Evolutionary conservation across 768 basidiomycete species (phyloP), one percentile per base, ranked within the genome.

Genomic region (Amylocystis lapponica): DNA sequence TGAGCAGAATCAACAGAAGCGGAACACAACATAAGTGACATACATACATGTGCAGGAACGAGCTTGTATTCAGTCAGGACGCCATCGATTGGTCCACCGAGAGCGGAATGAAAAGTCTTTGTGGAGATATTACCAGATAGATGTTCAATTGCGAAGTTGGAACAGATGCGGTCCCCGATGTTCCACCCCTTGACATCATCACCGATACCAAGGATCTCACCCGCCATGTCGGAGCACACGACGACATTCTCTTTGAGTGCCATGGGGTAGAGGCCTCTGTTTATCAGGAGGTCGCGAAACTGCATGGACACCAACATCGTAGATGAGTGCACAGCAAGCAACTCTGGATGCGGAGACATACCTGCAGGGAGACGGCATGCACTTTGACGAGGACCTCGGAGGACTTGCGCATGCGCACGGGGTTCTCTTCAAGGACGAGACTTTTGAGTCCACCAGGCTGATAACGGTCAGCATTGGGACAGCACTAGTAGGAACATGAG

Each of bases 351-450:
- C 29, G 29, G 29, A 9, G n/a, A 30, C 9, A 30, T 30, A n/a
- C 29, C 29, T n/a, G 29, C 9, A 80, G 60, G 27, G 79, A 81
- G 13, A 77, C 76, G 1, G 77, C 75, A 41, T 74, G 71, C 9
- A 75, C 61, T 51, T 74, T 75, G 48, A 81, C 71, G 22, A 79
- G 65, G 7, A 78, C 78, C 41, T 82, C 71, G 20, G 56, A 65
- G 1, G 72, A 53, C 38, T 64, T 68, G 1, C 68, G 71, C 38
- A 60, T 47, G 0, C 57, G 52, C 21, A 64, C 48, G 5, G 57
- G 43, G 8, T 36, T 47, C 37, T 55, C 45, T 35, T 48, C 51
- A 31, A 67, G 33, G 12, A 47, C 55, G 30, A 65, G 52, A 36
- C 62, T 62, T 27, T 56, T 48, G 8, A 11, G 11, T 14, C 38